Evolutionary conservation across 495 filamentous ascomycete genomes (phyloP), one percentile per base, ranked within the genome.

Genomic region (Amorphotheca resinae): DNA sequence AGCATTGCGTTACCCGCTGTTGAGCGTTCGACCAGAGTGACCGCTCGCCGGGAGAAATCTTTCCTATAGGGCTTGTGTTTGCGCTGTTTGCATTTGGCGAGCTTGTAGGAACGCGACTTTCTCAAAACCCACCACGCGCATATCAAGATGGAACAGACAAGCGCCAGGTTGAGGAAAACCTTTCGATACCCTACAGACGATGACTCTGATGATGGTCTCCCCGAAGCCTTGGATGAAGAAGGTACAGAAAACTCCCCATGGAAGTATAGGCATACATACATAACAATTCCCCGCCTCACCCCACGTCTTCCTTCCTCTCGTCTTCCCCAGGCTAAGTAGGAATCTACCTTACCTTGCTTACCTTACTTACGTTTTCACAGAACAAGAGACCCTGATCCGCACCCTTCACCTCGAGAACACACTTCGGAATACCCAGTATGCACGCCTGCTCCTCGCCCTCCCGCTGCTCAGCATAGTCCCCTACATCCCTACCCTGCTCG

Each of bases 371-470:
- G 75, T 5, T 14, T 28, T 18, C 38, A 5, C 11, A 28, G 79
- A 87, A 56, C 84, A 91, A 64, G 84, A 87, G 52, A 58, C 62
- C 37, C 61, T 87, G 0, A 87, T 91, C 49, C 44, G 55, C 9
- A 51, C 60, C 46, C 68, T 88, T 15, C 56, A 68, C 25, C 36
- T 30, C 14, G 64, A 80, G 51, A 77, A 87, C 64, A 61, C 67
- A 26, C 45, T 51, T 17, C 70, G 69, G 40, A 82, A 83, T 57
- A 63, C 60, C 9, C 61, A 72, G 49, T 84, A 79, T 63, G 68
- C 60, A 41, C 51, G 63, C 37, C 44, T 71, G 21, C 78, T 87
- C 46, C 66, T 81, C 47, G 50, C 52, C 9, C 60, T 87, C 25
- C 73, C 80, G 18, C 38, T 72, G 30, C 33, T 76, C 22, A 62